Evolutionary conservation across 2,329 filamentous ascomycete genomes (phyloP).

Genomic region (Orbilia ellipsospora): DNA sequence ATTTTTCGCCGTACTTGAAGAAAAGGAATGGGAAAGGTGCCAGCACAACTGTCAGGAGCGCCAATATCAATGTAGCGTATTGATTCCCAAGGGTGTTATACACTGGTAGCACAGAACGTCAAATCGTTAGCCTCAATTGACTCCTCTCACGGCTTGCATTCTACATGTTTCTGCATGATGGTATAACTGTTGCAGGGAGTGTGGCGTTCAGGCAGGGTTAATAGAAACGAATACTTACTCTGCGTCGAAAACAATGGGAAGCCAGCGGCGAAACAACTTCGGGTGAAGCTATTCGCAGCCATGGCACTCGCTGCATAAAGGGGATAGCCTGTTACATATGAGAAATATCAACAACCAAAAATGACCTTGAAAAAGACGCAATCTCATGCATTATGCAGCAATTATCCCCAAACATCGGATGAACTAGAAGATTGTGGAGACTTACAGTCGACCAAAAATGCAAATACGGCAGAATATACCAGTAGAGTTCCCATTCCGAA

Average conservation of each 20-base stretch:
- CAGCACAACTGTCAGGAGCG: constrained; percentile 72
- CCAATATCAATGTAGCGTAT: constrained; percentile 74
- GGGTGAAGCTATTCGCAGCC: constrained; percentile 83
- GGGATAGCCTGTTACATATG: constrained; percentile 71
- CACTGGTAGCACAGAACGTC: constrained; percentile 63
- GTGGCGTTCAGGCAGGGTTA: too few relatives aligned
- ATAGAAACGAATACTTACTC: constrained; percentile 60
- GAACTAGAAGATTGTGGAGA: constrained; percentile 62
- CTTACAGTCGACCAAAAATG: constrained; percentile 76
- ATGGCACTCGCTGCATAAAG: constrained; percentile 80
- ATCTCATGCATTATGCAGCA: constrained; percentile 1
- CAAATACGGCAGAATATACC: constrained; percentile 85
- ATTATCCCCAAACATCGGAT: constrained; percentile 12
- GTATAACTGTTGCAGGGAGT: too few relatives aligned
- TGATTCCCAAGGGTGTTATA: constrained; percentile 76
- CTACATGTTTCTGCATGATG: too few relatives aligned
- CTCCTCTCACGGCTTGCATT: too few relatives aligned
- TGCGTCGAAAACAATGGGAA: constrained; percentile 80
- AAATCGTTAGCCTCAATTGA: constrained; percentile 28
- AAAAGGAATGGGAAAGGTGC: constrained; percentile 69
- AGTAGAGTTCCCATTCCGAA: constrained; percentile 79
- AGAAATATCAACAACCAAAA: constrained; percentile 66
- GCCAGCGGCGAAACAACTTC: constrained; percentile 80
- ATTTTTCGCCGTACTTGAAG: constrained; percentile 69
- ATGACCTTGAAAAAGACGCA: constrained; percentile 57